Evolutionary conservation across 1,284 basidiomycete genomes (phyloP).

Genomic region (Wallemia mellicola): DNA sequence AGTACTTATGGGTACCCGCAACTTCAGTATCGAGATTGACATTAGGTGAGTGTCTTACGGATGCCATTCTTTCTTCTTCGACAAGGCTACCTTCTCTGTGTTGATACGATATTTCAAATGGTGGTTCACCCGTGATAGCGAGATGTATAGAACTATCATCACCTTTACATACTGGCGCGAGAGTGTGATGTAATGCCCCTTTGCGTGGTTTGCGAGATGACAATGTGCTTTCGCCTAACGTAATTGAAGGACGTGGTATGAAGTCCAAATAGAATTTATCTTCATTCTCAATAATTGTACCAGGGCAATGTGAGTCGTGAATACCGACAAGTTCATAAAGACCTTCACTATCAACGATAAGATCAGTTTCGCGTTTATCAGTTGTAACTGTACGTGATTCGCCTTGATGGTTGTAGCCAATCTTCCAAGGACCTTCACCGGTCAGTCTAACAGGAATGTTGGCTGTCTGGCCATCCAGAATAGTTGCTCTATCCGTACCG

Average conservation of each 20-base stretch:
- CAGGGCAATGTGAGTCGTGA: constrained; percentile 53
- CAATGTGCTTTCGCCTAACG: constrained; percentile 8
- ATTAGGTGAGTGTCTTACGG: constrained; percentile 44
- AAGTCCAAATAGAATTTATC: constrained; percentile 40
- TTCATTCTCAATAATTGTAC: constrained; percentile 29
- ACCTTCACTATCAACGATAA: constrained; percentile 39
- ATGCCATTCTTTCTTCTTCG: constrained; percentile 36
- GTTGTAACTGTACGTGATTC: constrained; percentile 24
- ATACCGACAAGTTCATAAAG: constrained; percentile 46
- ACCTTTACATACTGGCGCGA: constrained; percentile 51
- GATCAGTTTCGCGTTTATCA: constrained; percentile 33
- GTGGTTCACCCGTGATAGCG: constrained; percentile 43
- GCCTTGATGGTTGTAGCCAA: constrained; percentile 36
- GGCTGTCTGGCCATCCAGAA: constrained; percentile 45
- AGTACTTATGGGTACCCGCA: constrained; percentile 57
- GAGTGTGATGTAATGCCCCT: constrained; percentile 27
- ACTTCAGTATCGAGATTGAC: constrained; percentile 53
- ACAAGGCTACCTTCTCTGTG: constrained; percentile 7
- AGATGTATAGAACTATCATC: constrained; percentile 47
- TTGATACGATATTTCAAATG: constrained; percentile 38
- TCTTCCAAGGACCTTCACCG: constrained; percentile 57
- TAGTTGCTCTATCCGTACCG: constrained; percentile 26
- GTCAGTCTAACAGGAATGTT: constrained; percentile 50
- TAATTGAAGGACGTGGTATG: constrained; percentile 31
- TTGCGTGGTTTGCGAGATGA: too few species aligned